phyloP scores from a whole-genome alignment of 306 rosid species.

The Fragaria iinumae region DNA sequence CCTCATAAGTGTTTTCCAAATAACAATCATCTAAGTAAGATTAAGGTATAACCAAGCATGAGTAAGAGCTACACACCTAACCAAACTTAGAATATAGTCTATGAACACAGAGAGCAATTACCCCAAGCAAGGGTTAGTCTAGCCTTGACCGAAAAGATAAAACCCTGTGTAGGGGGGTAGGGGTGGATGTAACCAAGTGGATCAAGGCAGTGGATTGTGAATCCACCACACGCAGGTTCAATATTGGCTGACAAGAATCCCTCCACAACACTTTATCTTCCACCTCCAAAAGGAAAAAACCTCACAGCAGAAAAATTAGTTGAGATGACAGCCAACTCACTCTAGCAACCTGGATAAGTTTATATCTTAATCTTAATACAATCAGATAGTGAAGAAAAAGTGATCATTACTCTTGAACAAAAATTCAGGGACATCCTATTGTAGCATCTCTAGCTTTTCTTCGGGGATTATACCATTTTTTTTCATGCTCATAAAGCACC shows the following conservation, averaged over 20 bases:
- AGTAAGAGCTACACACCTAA: not conserved
- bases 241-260: not conserved
- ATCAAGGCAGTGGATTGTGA: no score
- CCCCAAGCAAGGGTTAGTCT: not conserved
- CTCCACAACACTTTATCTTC: not conserved
- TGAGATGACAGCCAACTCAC: not conserved
- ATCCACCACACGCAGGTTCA: no score
- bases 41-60: not conserved
- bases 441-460: not conserved
- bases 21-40: not conserved
- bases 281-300: not conserved
- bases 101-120: not conserved
- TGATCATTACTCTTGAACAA: not conserved
- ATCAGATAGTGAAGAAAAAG: not conserved
- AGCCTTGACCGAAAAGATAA: not conserved
- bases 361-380: not conserved
- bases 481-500: not conserved
- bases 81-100: not conserved
- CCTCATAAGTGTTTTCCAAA: not conserved
- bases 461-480: not conserved
- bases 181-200: no score
- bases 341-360: not conserved
- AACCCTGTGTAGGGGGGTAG: no score
- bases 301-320: not conserved
- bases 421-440: not conserved